Conservation (phyloP, 2,329 filamentous ascomycete genomes). For the Hymenoscyphus albidus region DNA sequence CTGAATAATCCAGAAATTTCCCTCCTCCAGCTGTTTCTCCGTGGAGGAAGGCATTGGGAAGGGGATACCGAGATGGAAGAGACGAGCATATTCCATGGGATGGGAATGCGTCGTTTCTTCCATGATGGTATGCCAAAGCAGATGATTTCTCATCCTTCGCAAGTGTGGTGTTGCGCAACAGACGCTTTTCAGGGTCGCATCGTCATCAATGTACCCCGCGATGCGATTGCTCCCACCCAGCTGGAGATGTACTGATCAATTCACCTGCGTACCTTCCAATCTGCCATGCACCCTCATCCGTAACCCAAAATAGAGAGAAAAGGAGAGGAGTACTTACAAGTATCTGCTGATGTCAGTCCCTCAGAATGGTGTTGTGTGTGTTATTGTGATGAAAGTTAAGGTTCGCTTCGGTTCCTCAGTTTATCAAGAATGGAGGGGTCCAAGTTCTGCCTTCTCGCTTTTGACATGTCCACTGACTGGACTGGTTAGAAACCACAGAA, state of each 20-base stretch:
- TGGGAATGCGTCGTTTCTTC: neutral
- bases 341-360: neutral
- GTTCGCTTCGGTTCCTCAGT: neutral
- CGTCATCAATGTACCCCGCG: conserved; percentile 3
- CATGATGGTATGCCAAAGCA: neutral
- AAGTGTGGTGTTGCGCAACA: neutral
- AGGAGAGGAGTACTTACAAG: neutral
- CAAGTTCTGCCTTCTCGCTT: neutral
- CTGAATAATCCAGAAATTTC: conserved; percentile 3
- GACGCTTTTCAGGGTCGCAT: neutral
- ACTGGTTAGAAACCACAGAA: neutral
- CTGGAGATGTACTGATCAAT: neutral
- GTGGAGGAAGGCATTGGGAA: conserved; percentile 2
- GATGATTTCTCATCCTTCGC: neutral
- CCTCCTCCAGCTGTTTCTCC: neutral
- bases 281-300: neutral
- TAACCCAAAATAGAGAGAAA: neutral
- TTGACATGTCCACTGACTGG: neutral
- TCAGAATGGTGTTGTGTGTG: neutral
- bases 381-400: neutral
- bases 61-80: neutral
- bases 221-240: neutral
- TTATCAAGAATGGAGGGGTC: conserved; percentile 2
- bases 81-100: neutral
- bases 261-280: neutral